Conservation (phyloP, 176 grass and related monocot species). For the Oryza glaberrima region DNA sequence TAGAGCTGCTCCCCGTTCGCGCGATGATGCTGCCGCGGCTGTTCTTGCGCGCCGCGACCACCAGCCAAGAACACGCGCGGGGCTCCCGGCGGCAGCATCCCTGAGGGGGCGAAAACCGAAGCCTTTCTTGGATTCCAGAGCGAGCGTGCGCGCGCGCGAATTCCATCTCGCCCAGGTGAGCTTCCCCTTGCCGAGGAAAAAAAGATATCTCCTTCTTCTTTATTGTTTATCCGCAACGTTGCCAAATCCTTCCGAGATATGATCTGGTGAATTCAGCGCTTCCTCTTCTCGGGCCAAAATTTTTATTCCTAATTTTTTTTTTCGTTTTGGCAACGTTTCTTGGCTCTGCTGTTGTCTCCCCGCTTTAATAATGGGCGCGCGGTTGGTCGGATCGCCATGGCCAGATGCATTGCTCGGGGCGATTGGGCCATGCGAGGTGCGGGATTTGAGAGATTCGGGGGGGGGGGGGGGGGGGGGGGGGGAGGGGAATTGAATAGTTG, state of each 20-base stretch:
- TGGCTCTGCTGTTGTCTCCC: conserved; percentile 2
- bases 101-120: conserved; percentile 30
- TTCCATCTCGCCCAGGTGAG: conserved; percentile 43
- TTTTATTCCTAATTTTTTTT: not conserved
- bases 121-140: conserved; percentile 34
- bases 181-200: conserved; percentile 19
- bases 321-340: conserved; percentile 35
- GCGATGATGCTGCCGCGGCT: conserved; percentile 52
- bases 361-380: conserved; percentile 50
- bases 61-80: conserved; percentile 40
- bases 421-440: conserved; percentile 42
- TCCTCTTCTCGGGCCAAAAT: not conserved
- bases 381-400: conserved; percentile 34
- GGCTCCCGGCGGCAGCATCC: conserved; percentile 20
- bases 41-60: conserved; percentile 30
- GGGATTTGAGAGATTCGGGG: conserved; percentile 53
- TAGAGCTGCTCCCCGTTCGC: conserved; percentile 18
- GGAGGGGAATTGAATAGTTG: conserved; percentile 36
- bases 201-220: not conserved
- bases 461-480: too few relatives aligned
- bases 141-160: conserved; percentile 27
- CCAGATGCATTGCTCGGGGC: conserved; percentile 54
- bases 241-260: conserved; percentile 42
- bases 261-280: conserved; percentile 39
- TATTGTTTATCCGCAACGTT: not conserved